Percentiles rank a stretch among this genome's conserved stretches.
phyloP scores from a whole-genome alignment of 2,329 filamentous ascomycete genomes.

The Cladosporium sp. region DNA sequence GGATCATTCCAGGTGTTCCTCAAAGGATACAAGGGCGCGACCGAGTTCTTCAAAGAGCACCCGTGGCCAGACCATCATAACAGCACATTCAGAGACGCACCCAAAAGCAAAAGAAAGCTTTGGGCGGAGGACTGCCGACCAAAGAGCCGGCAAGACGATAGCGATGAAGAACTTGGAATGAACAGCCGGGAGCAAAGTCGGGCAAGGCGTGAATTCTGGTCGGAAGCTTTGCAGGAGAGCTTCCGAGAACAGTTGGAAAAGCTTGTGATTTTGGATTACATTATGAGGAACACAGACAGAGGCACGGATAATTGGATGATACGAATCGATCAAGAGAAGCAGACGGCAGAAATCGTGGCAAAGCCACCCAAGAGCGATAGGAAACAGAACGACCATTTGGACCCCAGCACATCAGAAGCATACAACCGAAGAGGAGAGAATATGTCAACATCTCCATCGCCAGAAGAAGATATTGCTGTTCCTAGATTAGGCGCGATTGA shows the following conservation, averaged over 20 bases:
- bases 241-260: conserved; percentile 96
- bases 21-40: conserved; percentile 95
- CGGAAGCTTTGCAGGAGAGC: conserved; percentile 78
- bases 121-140: conserved; percentile 85
- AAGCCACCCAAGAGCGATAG: conserved; percentile 64
- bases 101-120: conserved; percentile 67
- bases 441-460: conserved; percentile 66
- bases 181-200: conserved; percentile 35
- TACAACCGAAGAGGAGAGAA: conserved; percentile 60
- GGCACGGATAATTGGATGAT: conserved; percentile 99
- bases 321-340: conserved; percentile 80
- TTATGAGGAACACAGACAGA: conserved; percentile 97
- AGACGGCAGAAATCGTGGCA: conserved; percentile 79
- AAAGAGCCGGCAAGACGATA: conserved; percentile 49
- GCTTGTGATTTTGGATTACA: conserved; percentile 94
- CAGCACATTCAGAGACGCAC: conserved; percentile 59
- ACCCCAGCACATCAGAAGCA: conserved; percentile 35
- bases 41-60: conserved; percentile 87
- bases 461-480: conserved; percentile 47
- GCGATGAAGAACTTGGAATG: conserved; percentile 55
- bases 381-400: conserved; percentile 39
- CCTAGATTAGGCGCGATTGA: conserved; percentile 90
- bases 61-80: conserved; percentile 92
- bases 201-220: conserved; percentile 70
- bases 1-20: conserved; percentile 98